phyloP scores from a whole-genome alignment of 768 basidiomycete species.

The Macrolepiota albuminosa region DNA sequence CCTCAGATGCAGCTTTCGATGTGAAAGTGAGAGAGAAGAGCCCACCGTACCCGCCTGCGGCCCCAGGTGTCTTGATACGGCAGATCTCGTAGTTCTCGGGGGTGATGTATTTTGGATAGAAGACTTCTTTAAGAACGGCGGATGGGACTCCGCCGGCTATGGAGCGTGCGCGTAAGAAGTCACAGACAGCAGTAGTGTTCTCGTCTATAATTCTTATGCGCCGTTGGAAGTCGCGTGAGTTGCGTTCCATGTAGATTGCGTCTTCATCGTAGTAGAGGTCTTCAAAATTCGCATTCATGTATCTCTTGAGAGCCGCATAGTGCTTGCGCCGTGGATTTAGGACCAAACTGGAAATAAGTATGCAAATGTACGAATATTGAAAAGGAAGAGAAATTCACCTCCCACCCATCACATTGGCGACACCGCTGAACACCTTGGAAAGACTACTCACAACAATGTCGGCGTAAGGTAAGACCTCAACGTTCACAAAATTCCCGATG shows the following conservation, averaged over 20 bases:
- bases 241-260: conserved; percentile 95
- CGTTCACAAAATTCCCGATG: conserved; percentile 91
- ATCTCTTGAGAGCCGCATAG: conserved; percentile 60
- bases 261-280: conserved; percentile 90
- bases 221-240: conserved; percentile 85
- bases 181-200: conserved; percentile 81
- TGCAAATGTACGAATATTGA: background rate
- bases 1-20: conserved; percentile 55
- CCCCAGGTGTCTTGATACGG: conserved; percentile 40
- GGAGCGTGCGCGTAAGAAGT: conserved; percentile 64
- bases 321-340: conserved; percentile 76
- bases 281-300: conserved; percentile 60
- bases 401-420: conserved; percentile 96
- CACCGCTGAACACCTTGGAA: conserved; percentile 93
- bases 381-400: conserved; percentile 48
- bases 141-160: conserved; percentile 30
- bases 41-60: conserved; percentile 69
- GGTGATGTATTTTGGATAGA: conserved; percentile 84
- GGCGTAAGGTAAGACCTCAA: conserved; percentile 79
- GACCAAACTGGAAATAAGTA: conserved; percentile 55
- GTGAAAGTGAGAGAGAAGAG: conserved; percentile 87
- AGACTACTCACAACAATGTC: conserved; percentile 91
- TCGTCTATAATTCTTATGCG: conserved; percentile 74
- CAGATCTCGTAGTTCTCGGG: conserved; percentile 67
- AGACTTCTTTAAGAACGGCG: conserved; percentile 73